These are phyloP conservation scores for Pseudogymnoascus sp. DNA, from an alignment of 2,329 filamentous ascomycete genomes.

Conservation along the genomic window DNA sequence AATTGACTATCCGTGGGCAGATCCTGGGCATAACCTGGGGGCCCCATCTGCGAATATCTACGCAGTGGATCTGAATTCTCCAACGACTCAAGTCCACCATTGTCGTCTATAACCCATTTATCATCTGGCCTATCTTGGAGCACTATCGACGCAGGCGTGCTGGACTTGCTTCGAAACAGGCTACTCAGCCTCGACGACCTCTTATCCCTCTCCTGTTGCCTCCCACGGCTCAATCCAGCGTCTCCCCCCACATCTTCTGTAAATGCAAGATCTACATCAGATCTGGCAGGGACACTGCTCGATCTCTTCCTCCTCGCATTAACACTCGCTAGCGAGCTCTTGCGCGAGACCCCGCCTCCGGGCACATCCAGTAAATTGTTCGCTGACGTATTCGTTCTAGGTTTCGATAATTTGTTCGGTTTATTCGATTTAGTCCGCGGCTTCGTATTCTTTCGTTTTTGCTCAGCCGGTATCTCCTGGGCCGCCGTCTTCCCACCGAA, in stretches of 20 bases:
- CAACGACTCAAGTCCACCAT: not conserved
- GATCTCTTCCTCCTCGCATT: not conserved
- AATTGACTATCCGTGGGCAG: not conserved
- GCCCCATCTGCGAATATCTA: not conserved
- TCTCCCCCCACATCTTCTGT: not conserved
- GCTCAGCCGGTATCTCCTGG: not conserved
- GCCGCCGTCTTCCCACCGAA: not conserved
- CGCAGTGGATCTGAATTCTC: not conserved
- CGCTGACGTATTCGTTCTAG: conserved; percentile 23
- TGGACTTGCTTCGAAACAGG: not conserved
- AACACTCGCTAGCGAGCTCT: not conserved
- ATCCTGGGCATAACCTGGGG: not conserved
- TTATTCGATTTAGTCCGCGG: not conserved
- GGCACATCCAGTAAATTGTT: conserved; percentile 12
- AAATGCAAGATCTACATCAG: not conserved
- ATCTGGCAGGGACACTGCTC: not conserved
- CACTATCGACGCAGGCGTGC: not conserved
- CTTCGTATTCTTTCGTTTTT: not conserved
- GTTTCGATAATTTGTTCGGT: conserved; percentile 27
- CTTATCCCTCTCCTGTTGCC: not conserved
- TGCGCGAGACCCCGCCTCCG: not conserved
- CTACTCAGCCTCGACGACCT: not conserved
- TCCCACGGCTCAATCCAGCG: not conserved
- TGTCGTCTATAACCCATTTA: not conserved
- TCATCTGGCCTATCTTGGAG: not conserved